Evolutionary conservation across 768 basidiomycete species (phyloP), one percentile per base, ranked within the genome.

Genomic region (Psilocybe cubensis): DNA sequence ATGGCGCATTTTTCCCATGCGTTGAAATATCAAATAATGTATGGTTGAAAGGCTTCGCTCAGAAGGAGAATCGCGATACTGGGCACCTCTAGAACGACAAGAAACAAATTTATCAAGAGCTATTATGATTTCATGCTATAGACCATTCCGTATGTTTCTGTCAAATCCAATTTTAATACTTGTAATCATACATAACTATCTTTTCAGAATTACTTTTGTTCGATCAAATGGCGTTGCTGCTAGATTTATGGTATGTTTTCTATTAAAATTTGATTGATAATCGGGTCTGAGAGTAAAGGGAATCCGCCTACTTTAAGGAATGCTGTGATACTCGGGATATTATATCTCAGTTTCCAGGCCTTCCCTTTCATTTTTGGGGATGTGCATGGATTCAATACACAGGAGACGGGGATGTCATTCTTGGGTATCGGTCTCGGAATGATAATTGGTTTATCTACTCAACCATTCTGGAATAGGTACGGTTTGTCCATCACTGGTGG

Each of bases 151-250:
- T 91, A 66, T 52, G 88, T 73, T 17, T 20, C 14, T 4, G 54
- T n/a, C n/a, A n/a, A n/a, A n/a, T n/a, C n/a, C n/a, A n/a, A n/a
- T n/a, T n/a, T n/a, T n/a, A n/a, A n/a, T n/a, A n/a, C n/a, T n/a
- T n/a, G n/a, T n/a, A n/a, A n/a, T n/a, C n/a, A n/a, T n/a, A n/a
- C n/a, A n/a, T 29, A 8, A 38, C 11, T 5, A 27, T 25, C 1
- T 11, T 41, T 57, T 12, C 29, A 89, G 88, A 85, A 67, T 73
- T 92, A 5, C 72, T 91, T 4, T 40, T 83, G 0, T 81, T 76
- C 47, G 89, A 95, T 62, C 78, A 81, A n/a, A 94, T 93, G 90
- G 87, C 88, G 0, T 76, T 92, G 3, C 70, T 88, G 4, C 75
- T 94, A 8, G 80, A 91, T 67, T 68, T 81, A 12, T 93, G 91